Evolutionary conservation across 139 green algal species (phyloP).

Genomic region (Pleodorina starrii): DNA sequence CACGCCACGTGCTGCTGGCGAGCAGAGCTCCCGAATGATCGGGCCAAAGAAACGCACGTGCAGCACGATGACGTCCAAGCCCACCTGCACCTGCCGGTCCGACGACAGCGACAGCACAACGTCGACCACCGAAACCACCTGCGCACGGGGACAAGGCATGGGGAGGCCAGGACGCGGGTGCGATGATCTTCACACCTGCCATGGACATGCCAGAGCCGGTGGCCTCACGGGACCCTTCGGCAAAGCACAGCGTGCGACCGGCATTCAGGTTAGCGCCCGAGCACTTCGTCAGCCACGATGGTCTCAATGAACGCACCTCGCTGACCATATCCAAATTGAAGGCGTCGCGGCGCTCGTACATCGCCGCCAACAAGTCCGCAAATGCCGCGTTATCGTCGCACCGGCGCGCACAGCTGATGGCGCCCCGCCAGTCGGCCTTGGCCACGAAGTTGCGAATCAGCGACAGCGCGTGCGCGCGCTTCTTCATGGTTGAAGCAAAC

Average conservation of each 20-base stretch:
- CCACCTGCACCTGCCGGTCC: conserved; percentile 57
- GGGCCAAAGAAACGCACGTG: conserved; percentile 63
- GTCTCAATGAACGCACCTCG: no score
- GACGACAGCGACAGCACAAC: conserved; percentile 52
- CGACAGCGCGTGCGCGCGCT: conserved; percentile 15
- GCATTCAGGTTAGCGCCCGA: no score
- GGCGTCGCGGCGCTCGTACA: conserved; percentile 41
- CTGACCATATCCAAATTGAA: conserved; percentile 58
- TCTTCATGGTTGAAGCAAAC: background rate
- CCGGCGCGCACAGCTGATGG: conserved; percentile 34
- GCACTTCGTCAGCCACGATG: no score
- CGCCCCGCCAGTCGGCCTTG: conserved; percentile 40
- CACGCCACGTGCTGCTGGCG: conserved; percentile 33
- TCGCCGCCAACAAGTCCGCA: conserved; percentile 47
- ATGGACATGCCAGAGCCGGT: no score
- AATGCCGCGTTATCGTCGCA: conserved; percentile 1
- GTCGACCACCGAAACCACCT: conserved; percentile 58
- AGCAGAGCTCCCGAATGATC: conserved; percentile 65
- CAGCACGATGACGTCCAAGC: conserved; percentile 52
- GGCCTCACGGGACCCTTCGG: no score
- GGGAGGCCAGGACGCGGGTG: no score
- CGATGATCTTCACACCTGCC: no score
- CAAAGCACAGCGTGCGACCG: no score
- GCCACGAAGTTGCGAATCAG: conserved; percentile 23
- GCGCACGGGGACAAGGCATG: background rate